phyloP scores from a whole-genome alignment of 2,329 filamentous ascomycete species.

The Calonectria crousiana region DNA sequence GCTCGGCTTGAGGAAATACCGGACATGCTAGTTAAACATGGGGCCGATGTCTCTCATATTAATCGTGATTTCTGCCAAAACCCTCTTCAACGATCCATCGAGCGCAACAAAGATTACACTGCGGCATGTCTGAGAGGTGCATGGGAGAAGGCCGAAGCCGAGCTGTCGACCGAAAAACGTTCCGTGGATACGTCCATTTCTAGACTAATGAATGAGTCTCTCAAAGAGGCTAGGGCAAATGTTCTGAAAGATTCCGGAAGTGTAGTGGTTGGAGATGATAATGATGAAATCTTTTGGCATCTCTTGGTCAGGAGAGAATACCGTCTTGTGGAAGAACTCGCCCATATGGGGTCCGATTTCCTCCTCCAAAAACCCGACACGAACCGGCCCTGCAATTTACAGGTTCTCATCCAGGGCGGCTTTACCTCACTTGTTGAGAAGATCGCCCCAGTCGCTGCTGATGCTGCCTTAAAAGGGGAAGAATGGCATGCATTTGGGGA shows the following conservation, averaged over 20 bases:
- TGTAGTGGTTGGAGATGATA: not conserved
- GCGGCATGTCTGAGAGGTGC: constrained; percentile 7
- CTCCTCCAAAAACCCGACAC: not conserved
- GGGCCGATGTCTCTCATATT: constrained; percentile 24
- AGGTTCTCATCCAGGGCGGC: constrained; percentile 31
- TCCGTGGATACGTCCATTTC: not conserved
- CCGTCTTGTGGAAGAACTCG: constrained; percentile 36
- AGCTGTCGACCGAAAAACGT: not conserved
- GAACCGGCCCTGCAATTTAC: not conserved
- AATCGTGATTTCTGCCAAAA: fast-evolving
- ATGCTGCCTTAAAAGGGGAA: constrained; percentile 20
- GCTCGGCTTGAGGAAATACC: constrained; percentile 40
- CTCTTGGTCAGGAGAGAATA: constrained; percentile 36
- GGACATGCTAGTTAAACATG: constrained; percentile 33
- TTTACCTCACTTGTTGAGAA: constrained; percentile 34
- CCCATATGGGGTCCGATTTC: constrained; percentile 25
- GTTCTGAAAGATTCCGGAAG: not conserved
- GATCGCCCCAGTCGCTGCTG: constrained; percentile 27
- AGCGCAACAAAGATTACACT: constrained; percentile 19
- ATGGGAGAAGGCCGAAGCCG: not conserved
- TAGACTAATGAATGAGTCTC: not conserved
- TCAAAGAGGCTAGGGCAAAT: not conserved
- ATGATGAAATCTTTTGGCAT: not conserved
- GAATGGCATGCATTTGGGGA: constrained; percentile 38
- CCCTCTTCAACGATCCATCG: not conserved